phyloP scores from a whole-genome alignment of 306 rosid species.

The Sphenostylis stenocarpa region DNA sequence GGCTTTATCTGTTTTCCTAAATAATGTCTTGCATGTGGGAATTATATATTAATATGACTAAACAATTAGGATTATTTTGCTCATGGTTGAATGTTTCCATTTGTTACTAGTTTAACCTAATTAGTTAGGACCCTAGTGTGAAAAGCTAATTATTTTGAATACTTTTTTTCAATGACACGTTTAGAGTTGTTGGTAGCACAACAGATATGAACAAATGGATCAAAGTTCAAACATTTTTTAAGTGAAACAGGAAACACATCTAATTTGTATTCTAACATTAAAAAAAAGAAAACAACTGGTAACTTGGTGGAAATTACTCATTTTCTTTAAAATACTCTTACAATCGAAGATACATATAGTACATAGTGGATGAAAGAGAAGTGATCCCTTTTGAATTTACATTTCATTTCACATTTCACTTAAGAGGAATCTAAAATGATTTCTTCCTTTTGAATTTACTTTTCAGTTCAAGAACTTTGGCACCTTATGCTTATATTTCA shows the following conservation, averaged over 20 bases:
- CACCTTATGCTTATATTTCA: conserved; percentile 19
- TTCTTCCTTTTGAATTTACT: too few relatives aligned
- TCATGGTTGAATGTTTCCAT: conserved; percentile 18
- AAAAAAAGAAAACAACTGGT: neutral
- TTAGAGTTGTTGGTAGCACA: neutral
- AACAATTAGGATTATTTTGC: conserved; percentile 1
- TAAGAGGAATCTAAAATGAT: neutral
- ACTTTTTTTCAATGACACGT: neutral
- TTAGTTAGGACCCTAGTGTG: conserved; percentile 20
- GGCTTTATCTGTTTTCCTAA: neutral
- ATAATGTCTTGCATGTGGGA: conserved; percentile 25
- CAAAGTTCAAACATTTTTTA: neutral
- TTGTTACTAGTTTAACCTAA: conserved; percentile 23
- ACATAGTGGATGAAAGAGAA: neutral
- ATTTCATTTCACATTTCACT: neutral
- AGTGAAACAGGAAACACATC: neutral
- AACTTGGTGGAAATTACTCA: neutral
- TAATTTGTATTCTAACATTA: neutral
- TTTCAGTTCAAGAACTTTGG: conserved; percentile 2
- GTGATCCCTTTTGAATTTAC: neutral
- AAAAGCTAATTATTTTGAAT: neutral
- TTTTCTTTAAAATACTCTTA: neutral
- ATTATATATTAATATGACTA: conserved; percentile 18
- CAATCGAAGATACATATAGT: neutral
- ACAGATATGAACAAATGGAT: neutral